Evolutionary conservation across 164 flowering plant genomes (phyloP).

Genomic region (Dillenia turbinata): DNA sequence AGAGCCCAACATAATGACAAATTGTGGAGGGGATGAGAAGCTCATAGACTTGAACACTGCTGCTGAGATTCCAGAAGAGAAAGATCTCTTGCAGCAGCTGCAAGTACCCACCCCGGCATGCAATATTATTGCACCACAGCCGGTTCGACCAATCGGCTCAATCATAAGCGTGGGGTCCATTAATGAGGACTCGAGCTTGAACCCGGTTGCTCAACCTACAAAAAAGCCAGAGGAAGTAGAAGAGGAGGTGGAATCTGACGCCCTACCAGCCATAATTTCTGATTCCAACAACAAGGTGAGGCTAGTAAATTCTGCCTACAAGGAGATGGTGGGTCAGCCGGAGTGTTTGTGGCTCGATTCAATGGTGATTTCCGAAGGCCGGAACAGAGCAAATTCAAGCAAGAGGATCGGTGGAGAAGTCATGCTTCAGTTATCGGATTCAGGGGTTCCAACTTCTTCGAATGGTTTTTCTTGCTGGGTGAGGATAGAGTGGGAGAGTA

Average conservation of each 20-base stretch:
- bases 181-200: conserved; percentile 17
- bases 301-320: conserved; percentile 80
- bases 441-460: conserved; percentile 22
- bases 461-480: conserved; percentile 70
- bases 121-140: conserved; percentile 53
- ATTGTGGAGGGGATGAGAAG: background rate
- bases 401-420: conserved; percentile 81
- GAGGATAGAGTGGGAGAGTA: conserved; percentile 72
- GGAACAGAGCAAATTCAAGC: conserved; percentile 20
- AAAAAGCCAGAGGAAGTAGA: conserved; percentile 71
- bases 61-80: conserved; percentile 40
- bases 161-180: conserved; percentile 51
- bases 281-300: conserved; percentile 79
- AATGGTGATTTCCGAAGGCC: conserved; percentile 20
- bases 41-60: conserved; percentile 35
- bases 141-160: conserved; percentile 75
- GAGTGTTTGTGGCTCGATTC: conserved; percentile 83
- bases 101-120: conserved; percentile 14
- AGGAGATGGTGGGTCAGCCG: conserved; percentile 93
- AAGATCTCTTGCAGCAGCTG: conserved; percentile 39
- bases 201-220: background rate
- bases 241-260: conserved; percentile 63
- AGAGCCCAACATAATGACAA: conserved; percentile 2
- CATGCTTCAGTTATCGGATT: conserved; percentile 34
- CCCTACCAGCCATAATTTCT: conserved; percentile 64